These are phyloP conservation scores for Candida manassasensis DNA, from an alignment of 805 yeast genomes.

Conservation along the genomic window DNA sequence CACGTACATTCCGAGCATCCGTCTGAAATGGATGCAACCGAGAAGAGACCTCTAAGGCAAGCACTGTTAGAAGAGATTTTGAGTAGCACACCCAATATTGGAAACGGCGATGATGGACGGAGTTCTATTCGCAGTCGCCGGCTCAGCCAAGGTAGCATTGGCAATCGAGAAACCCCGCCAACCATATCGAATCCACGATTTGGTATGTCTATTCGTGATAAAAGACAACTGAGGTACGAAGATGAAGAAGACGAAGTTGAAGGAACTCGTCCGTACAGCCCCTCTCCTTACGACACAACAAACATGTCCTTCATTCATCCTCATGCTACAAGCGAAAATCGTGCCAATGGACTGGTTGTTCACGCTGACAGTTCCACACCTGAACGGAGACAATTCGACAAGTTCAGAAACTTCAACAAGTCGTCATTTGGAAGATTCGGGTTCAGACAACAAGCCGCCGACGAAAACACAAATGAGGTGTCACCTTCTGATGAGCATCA, in stretches of 20 bases:
- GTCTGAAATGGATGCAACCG: too few species aligned
- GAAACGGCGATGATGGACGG: too few species aligned
- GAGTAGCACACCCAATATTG: neutral
- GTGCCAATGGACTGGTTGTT: too few species aligned
- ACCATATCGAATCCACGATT: neutral
- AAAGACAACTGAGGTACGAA: neutral
- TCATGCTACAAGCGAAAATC: too few species aligned
- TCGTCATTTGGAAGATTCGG: slow-evolving; percentile 3
- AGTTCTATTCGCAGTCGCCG: too few species aligned
- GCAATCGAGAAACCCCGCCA: neutral
- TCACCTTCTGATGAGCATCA: neutral
- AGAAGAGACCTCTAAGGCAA: neutral
- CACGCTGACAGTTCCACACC: neutral
- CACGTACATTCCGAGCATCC: too few species aligned
- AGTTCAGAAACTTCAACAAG: neutral
- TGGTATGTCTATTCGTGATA: neutral
- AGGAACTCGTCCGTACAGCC: neutral
- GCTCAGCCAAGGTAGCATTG: too few species aligned
- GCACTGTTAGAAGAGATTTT: neutral
- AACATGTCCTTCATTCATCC: neutral
- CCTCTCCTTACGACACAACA: neutral
- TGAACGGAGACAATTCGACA: neutral
- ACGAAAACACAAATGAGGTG: too few species aligned
- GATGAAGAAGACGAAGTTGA: neutral
- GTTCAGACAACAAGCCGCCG: neutral